A percentile compares a stretch with the other conserved stretches of the same genome.
Evolutionary conservation across 75 land plant species (phyloP).

Genomic region (Pinus taeda): DNA sequence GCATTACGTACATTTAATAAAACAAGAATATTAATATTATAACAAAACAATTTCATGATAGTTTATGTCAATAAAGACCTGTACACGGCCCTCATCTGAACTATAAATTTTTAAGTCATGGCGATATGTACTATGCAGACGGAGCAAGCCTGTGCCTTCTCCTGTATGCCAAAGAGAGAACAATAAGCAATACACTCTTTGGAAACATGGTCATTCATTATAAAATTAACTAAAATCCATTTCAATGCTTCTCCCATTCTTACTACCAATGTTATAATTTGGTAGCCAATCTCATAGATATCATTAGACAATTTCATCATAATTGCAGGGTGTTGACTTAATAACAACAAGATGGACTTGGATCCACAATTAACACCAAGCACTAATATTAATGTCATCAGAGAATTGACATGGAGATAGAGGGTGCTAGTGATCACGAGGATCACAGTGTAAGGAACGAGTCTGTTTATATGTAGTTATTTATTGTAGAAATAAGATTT

Average conservation of each 20-base stretch:
- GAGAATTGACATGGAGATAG: too few relatives aligned
- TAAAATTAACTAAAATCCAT: background rate
- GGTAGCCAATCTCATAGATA: background rate
- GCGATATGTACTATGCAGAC: conserved; percentile 97
- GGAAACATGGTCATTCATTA: conserved; percentile 2
- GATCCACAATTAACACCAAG: too few relatives aligned
- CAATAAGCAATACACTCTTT: background rate
- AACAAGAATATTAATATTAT: conserved; percentile 2
- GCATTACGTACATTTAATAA: background rate
- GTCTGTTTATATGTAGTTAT: too few relatives aligned
- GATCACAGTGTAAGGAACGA: too few relatives aligned
- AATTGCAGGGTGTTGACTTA: too few relatives aligned
- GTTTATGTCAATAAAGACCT: conserved; percentile 38
- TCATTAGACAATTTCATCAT: too few relatives aligned
- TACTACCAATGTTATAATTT: background rate
- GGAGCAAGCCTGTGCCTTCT: conserved; percentile 96
- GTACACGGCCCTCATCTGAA: conserved; percentile 99
- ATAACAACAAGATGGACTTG: too few relatives aligned
- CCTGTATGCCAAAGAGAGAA: conserved; percentile 42
- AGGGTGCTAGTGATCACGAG: too few relatives aligned
- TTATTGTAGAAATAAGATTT: too few relatives aligned
- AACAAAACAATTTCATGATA: background rate
- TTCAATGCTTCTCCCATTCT: too few relatives aligned
- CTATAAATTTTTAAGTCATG: conserved; percentile 99
- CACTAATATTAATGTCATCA: too few relatives aligned